A percentile compares a stretch with the other conserved stretches of the same genome.
phyloP scores from a whole-genome alignment of 345 rosid genomes.

The Trapa bicornis region DNA sequence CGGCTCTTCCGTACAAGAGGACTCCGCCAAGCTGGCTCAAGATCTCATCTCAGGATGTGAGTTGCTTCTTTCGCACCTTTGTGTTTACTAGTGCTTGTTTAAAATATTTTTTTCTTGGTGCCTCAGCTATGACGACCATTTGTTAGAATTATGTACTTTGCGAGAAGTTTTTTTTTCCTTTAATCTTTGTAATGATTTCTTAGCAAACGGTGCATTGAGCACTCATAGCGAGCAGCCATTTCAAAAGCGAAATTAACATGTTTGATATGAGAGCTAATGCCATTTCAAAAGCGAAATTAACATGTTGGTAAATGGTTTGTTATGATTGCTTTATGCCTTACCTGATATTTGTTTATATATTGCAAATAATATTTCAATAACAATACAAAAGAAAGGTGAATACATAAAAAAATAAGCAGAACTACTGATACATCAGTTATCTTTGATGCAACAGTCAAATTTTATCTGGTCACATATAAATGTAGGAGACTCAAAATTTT shows the following conservation, averaged over 20 bases:
- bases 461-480: background rate
- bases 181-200: background rate
- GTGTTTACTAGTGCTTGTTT: background rate
- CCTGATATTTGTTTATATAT: background rate
- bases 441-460: background rate
- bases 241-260: too few species aligned
- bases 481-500: background rate
- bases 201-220: background rate
- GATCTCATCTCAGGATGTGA: constrained; percentile 1
- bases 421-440: background rate
- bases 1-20: constrained; percentile 3
- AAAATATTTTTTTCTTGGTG: background rate
- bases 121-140: background rate
- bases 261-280: too few species aligned
- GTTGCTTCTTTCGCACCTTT: background rate
- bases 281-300: too few species aligned
- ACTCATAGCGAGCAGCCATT: too few species aligned
- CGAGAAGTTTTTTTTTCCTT: too few species aligned
- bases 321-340: background rate
- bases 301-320: background rate
- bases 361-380: too few species aligned
- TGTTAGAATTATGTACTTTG: background rate
- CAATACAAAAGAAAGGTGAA: background rate
- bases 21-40: background rate
- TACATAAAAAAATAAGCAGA: background rate